Percentiles rank a stretch among this genome's conserved stretches.
Conservation (phyloP, 345 rosid species). For the Xanthoceras sorbifolium region DNA sequence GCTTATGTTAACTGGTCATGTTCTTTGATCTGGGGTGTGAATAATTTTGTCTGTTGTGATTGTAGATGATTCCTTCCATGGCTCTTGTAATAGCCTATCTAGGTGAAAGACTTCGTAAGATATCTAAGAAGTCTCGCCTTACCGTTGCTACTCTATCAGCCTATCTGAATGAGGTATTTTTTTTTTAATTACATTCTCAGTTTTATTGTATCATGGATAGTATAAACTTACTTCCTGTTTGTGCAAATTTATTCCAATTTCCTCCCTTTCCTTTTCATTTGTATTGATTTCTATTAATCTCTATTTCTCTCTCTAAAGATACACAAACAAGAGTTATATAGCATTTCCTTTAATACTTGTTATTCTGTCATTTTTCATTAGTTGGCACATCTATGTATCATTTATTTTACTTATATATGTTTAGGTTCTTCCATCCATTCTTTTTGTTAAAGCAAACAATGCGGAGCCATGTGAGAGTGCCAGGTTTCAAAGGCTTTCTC, state of each 20-base stretch:
- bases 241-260: not conserved
- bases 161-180: constrained; percentile 76
- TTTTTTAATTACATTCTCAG: not conserved
- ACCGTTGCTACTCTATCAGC: constrained; percentile 75
- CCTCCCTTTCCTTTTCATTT: not conserved
- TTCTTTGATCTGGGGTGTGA: constrained; percentile 2
- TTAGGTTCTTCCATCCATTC: constrained; percentile 85
- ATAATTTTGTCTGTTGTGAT: constrained; percentile 5
- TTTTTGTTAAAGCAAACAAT: constrained; percentile 91
- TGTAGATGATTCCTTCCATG: constrained; percentile 73
- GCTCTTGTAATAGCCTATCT: constrained; percentile 68
- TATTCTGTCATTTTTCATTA: constrained; percentile 7
- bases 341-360: not conserved
- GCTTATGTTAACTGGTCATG: not conserved
- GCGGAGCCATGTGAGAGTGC: constrained; percentile 72
- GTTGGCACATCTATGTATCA: not conserved
- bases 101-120: constrained; percentile 72
- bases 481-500: constrained; percentile 75
- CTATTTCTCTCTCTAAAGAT: not conserved
- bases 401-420: not conserved
- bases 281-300: not conserved
- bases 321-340: not conserved
- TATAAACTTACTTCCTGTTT: constrained; percentile 5
- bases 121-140: constrained; percentile 74
- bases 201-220: not conserved